These are phyloP conservation scores for Xylaria sp. DNA, from an alignment of 2,329 filamentous ascomycete genomes.

Conservation along the genomic window DNA sequence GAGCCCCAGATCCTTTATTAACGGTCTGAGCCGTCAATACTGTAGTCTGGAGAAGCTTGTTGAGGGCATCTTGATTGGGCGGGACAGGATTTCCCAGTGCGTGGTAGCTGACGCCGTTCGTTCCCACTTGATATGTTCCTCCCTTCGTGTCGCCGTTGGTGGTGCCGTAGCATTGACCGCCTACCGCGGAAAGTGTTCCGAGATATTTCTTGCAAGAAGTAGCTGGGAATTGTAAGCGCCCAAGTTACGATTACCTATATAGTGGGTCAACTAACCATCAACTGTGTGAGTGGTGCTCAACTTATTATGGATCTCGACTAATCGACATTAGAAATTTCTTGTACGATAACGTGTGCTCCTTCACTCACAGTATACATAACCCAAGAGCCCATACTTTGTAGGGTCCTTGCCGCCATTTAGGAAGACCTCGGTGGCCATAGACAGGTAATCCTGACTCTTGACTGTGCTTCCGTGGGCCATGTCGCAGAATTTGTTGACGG, in stretches of 20 bases:
- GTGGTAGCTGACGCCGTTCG: constrained; percentile 46
- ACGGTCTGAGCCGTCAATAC: constrained; percentile 42
- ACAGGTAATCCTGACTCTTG: constrained; percentile 43
- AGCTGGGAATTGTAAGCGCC: constrained; percentile 39
- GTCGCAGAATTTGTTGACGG: constrained; percentile 46
- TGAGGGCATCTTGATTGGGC: constrained; percentile 45
- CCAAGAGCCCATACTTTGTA: constrained; percentile 44
- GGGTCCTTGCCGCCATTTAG: constrained; percentile 44
- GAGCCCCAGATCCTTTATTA: constrained; percentile 43
- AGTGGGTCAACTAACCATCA: constrained; percentile 40
- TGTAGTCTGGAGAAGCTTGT: constrained; percentile 41
- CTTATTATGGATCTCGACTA: constrained; percentile 50
- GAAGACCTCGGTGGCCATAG: constrained; percentile 48
- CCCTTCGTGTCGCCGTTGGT: constrained; percentile 47
- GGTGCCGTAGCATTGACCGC: constrained; percentile 43
- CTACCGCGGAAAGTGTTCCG: constrained; percentile 39
- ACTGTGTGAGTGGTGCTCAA: constrained; percentile 42
- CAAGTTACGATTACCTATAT: neutral
- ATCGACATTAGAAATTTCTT: neutral
- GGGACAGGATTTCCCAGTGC: constrained; percentile 44
- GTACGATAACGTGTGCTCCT: neutral
- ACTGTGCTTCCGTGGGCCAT: constrained; percentile 42
- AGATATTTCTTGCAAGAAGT: constrained; percentile 45
- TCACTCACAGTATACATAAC: constrained; percentile 48
- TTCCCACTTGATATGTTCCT: constrained; percentile 47